These are phyloP conservation scores for Naematelia encephala DNA, from an alignment of 768 basidiomycete genomes.

Conservation along the genomic window DNA sequence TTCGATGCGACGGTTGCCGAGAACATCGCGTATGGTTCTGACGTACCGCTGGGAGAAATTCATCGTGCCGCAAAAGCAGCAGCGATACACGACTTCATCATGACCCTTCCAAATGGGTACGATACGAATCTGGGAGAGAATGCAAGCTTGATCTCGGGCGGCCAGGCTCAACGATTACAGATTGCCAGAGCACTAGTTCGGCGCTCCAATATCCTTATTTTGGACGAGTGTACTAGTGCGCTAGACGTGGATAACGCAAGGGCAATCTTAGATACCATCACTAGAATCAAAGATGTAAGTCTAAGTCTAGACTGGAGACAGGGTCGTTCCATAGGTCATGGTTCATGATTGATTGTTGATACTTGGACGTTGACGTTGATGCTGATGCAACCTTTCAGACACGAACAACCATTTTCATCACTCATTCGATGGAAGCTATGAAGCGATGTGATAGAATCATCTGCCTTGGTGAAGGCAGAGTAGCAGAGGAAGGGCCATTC, in stretches of 20 bases:
- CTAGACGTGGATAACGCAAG: slow-evolving; percentile 80
- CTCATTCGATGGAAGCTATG: slow-evolving; percentile 89
- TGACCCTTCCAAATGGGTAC: slow-evolving; percentile 74
- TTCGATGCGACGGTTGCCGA: slow-evolving; percentile 83
- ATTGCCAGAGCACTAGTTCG: slow-evolving; percentile 87
- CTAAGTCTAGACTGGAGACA: background rate
- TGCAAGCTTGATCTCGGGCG: slow-evolving; percentile 84
- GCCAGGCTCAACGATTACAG: slow-evolving; percentile 88
- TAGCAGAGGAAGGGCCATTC: slow-evolving; percentile 76
- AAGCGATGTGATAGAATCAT: slow-evolving; percentile 83
- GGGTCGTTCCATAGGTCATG: too few species aligned
- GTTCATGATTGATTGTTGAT: background rate
- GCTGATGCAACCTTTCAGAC: slow-evolving; percentile 15
- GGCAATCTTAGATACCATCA: slow-evolving; percentile 74
- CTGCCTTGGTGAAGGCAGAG: slow-evolving; percentile 70
- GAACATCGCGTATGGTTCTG: slow-evolving; percentile 79
- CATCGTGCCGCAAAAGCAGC: slow-evolving; percentile 70
- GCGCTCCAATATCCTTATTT: slow-evolving; percentile 67
- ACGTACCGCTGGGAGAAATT: slow-evolving; percentile 59
- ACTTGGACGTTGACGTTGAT: too few species aligned
- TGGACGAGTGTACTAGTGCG: slow-evolving; percentile 95
- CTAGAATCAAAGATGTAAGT: slow-evolving; percentile 59
- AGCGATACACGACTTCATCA: slow-evolving; percentile 81
- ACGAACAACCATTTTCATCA: slow-evolving; percentile 83
- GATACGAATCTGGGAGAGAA: slow-evolving; percentile 86